Percentiles rank a stretch among this genome's conserved stretches.
Evolutionary conservation across 2,329 filamentous ascomycete genomes (phyloP).

Genomic region (Colletotrichum spinosum): DNA sequence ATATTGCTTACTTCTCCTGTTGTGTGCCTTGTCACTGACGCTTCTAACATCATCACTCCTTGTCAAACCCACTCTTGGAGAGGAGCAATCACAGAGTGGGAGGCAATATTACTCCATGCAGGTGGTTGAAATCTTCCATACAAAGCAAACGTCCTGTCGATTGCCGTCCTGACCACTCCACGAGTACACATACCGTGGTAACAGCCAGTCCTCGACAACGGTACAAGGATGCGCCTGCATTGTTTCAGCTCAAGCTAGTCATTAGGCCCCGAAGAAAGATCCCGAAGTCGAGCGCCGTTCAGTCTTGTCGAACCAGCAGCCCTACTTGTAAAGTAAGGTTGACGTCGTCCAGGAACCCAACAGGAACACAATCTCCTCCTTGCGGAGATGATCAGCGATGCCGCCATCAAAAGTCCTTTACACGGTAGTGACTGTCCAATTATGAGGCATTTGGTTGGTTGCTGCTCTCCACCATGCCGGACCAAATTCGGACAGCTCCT

Average conservation of each 20-base stretch:
- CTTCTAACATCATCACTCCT: too few species aligned
- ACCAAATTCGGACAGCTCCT: not conserved
- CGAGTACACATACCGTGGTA: too few species aligned
- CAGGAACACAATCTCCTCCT: not conserved
- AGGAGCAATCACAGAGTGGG: too few species aligned
- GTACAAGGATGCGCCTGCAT: not conserved
- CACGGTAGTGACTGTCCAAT: not conserved
- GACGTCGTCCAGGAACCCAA: too few species aligned
- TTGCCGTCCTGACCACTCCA: not conserved
- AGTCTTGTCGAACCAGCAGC: too few species aligned
- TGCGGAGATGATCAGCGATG: conserved; percentile 15
- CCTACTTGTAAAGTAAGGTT: too few species aligned
- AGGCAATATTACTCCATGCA: too few species aligned
- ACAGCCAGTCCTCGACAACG: not conserved
- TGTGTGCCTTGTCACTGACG: too few species aligned
- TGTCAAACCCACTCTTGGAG: too few species aligned
- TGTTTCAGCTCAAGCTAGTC: conserved; percentile 1
- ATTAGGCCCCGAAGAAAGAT: conserved; percentile 6
- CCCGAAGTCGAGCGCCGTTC: not conserved
- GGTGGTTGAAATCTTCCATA: not conserved
- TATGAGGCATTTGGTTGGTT: not conserved
- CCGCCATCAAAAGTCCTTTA: not conserved
- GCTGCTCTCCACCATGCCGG: not conserved
- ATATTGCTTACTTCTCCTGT: too few species aligned
- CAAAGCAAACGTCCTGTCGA: conserved; percentile 3